Base-by-base conservation (phyloP, 2,329 filamentous ascomycete species). In the Acephala macrosclerotiorum region DNA sequence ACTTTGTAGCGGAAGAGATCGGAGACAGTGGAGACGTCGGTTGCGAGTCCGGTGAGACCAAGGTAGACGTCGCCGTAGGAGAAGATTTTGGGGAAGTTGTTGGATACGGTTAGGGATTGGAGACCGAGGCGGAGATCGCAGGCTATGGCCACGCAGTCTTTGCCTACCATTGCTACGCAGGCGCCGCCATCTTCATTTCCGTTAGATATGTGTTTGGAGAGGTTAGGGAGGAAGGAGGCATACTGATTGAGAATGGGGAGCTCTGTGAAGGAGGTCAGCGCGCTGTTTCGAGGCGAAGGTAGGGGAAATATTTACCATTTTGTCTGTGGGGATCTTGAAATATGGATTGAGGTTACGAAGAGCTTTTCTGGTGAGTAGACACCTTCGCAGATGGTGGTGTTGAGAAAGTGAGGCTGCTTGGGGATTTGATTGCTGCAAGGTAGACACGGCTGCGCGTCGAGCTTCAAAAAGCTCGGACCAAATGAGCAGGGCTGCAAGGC, bases 41-140 rank as follows among this genome's bases (percentile, higher is more conserved):
- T 99, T 68, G 96, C 96, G 60, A 99, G 92, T 63, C 96, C 96
- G 4, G 96, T 98, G 68, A 99, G 89, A 64, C 96, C 96, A 40
- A 99, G 91, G 82, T 96, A 97, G 75, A 96, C 93, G 77, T 95
- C 93, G 77, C 93, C 94, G 86, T 97, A 98, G 81, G 91, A 89
- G 89, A 98, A 98, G 86, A 99, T 93, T 86, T 99, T 99, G 84
- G 96, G 96, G 86, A 98, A 98, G 90, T 98, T 96, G 90, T 99
- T 99, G 80, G 94, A 97, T 66, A 99, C 92, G 70, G 96, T 99
- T 78, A 99, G 87, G 77, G 96, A 88, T 84, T 99, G 96, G 78
- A 98, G 90, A 76, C 96, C 96, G 73, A 99, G 93, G 71, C 96
- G 95, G 72, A 99, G 93, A 82, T 99, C 96, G 85, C 96, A 99